Conservation (phyloP, 2,329 filamentous ascomycete genomes). For the Chalaropsis ovoidea region DNA sequence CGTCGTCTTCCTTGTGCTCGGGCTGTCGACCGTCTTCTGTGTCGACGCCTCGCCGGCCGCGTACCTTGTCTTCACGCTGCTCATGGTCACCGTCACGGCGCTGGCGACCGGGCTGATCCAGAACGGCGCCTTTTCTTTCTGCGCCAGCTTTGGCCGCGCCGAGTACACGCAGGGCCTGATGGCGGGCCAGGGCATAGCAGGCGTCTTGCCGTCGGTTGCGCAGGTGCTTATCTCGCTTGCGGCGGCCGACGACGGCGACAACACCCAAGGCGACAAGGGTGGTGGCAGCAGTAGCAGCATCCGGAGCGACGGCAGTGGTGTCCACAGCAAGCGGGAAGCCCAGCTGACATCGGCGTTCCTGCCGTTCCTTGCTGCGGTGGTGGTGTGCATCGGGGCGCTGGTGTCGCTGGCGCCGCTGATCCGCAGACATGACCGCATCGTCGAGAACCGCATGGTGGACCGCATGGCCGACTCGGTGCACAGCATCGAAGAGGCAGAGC, state of each 20-base stretch:
- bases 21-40: constrained; percentile 65
- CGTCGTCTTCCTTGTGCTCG: constrained; percentile 64
- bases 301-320: background rate
- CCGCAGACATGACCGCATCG: constrained; percentile 46
- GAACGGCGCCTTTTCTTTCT: constrained; percentile 90
- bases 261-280: constrained; percentile 28
- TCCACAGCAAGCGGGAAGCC: constrained; percentile 20
- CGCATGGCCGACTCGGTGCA: constrained; percentile 42
- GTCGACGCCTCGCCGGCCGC: constrained; percentile 48
- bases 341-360: constrained; percentile 64
- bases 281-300: constrained; percentile 30
- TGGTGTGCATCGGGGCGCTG: constrained; percentile 60
- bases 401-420: constrained; percentile 65
- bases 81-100: constrained; percentile 70
- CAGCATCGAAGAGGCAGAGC: constrained; percentile 45
- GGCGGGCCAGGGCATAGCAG: constrained; percentile 84
- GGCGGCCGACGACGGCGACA: constrained; percentile 26
- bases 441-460: constrained; percentile 41
- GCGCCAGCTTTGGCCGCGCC: constrained; percentile 68
- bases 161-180: constrained; percentile 96
- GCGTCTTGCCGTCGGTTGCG: constrained; percentile 76
- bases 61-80: constrained; percentile 74
- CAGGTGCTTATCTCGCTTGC: constrained; percentile 74
- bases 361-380: constrained; percentile 83
- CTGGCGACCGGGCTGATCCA: constrained; percentile 77